phyloP scores from a whole-genome alignment of 345 rosid species.

The Rhizophora apiculata region DNA sequence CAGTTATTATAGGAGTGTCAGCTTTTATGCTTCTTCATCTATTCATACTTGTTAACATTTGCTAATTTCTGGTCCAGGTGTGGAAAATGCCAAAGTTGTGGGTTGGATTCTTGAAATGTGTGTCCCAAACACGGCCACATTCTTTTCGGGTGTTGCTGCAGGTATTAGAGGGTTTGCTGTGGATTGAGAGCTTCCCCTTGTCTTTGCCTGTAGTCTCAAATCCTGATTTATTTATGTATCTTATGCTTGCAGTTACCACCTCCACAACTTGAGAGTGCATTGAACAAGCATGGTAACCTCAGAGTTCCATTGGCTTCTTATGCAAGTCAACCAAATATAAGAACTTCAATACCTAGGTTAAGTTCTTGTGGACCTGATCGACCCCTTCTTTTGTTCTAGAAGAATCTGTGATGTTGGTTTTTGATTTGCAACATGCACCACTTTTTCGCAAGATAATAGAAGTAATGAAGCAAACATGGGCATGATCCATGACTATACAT shows the following conservation, averaged over 20 bases:
- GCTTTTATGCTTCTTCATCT: not conserved
- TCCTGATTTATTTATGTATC: slow-evolving; percentile 17
- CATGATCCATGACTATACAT: no score
- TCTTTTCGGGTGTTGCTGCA: slow-evolving; percentile 76
- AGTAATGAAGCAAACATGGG: no score
- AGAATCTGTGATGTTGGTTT: not conserved
- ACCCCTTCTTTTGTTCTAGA: not conserved
- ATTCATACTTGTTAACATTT: not conserved
- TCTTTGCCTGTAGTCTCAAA: slow-evolving; percentile 6
- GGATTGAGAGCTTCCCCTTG: not conserved
- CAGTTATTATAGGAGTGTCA: slow-evolving; percentile 8
- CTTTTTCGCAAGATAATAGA: no score
- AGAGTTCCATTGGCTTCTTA: slow-evolving; percentile 66
- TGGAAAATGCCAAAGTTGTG: slow-evolving; percentile 98
- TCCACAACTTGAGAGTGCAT: slow-evolving; percentile 69
- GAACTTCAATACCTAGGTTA: slow-evolving; percentile 74
- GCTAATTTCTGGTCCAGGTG: slow-evolving; percentile 41
- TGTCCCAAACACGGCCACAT: slow-evolving; percentile 90
- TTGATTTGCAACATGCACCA: not conserved
- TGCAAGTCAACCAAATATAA: slow-evolving; percentile 61
- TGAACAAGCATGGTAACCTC: slow-evolving; percentile 71
- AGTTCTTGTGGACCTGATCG: slow-evolving; percentile 5
- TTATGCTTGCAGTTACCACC: slow-evolving; percentile 68
- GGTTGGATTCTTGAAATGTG: slow-evolving; percentile 96
- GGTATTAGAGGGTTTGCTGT: slow-evolving; percentile 40